A percentile compares a stretch with the other conserved stretches of the same genome.
Conservation (phyloP, 2,329 filamentous ascomycete species). For the Phyllosticta paracitricarpa region DNA sequence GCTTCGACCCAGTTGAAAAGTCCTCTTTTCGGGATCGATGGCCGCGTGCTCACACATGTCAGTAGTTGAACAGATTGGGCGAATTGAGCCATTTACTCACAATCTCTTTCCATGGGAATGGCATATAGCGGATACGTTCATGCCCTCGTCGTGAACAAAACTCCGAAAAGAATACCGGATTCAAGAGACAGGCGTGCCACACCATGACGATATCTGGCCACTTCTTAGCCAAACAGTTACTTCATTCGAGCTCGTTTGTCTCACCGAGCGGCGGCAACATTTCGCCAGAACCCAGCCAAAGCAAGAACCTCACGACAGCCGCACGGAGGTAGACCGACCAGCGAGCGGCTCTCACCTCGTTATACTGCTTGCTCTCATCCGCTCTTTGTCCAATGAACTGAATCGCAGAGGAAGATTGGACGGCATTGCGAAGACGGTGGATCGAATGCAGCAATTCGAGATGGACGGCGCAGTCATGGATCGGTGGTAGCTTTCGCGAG, state of each 20-base stretch:
- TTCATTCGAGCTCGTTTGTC: too few species aligned
- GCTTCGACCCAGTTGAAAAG: too few species aligned
- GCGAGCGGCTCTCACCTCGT: slow-evolving; percentile 53
- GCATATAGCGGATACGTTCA: slow-evolving; percentile 49
- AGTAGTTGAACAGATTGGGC: slow-evolving; percentile 22
- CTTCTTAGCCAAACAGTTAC: background rate
- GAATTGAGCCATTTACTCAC: too few species aligned
- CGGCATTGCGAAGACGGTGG: slow-evolving; percentile 54
- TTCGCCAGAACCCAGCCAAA: slow-evolving; percentile 43
- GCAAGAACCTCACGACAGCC: slow-evolving; percentile 57
- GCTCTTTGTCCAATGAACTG: background rate
- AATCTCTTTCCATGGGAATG: slow-evolving; percentile 57
- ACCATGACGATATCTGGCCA: slow-evolving; percentile 61
- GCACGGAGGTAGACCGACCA: slow-evolving; percentile 62
- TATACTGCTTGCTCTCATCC: background rate
- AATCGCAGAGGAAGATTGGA: slow-evolving; percentile 22
- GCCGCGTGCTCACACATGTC: slow-evolving; percentile 45
- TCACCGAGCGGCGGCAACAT: background rate
- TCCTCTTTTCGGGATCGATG: slow-evolving; percentile 32
- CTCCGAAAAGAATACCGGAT: slow-evolving; percentile 63
- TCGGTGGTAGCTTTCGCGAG: background rate
- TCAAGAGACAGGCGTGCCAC: slow-evolving; percentile 71
- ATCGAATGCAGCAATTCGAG: slow-evolving; percentile 63
- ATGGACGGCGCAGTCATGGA: slow-evolving; percentile 54
- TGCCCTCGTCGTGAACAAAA: slow-evolving; percentile 54